These are phyloP conservation scores for Akanthomyces uredinophilus DNA, from an alignment of 2,329 filamentous ascomycete species.

Conservation along the genomic window DNA sequence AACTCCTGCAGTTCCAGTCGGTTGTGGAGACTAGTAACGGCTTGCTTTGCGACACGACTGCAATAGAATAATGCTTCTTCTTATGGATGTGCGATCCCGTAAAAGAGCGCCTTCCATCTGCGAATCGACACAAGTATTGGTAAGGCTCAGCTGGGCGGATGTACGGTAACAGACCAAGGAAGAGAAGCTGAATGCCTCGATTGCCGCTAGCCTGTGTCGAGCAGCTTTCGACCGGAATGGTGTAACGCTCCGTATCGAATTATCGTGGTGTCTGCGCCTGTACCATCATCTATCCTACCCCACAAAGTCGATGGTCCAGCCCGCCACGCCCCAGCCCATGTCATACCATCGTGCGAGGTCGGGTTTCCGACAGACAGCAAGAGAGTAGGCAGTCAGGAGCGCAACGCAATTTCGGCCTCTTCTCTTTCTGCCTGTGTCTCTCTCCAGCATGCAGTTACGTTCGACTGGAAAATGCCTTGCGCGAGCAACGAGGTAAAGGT, in stretches of 20 bases:
- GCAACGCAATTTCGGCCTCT: neutral
- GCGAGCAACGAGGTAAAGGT: neutral
- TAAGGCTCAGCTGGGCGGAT: neutral
- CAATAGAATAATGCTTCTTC: neutral
- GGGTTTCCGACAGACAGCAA: neutral
- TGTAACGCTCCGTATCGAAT: neutral
- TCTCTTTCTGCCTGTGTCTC: neutral
- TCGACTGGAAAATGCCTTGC: neutral
- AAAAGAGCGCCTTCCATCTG: too few relatives aligned
- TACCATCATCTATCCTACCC: neutral
- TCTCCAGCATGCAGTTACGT: neutral
- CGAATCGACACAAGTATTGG: too few relatives aligned
- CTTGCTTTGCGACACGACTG: neutral
- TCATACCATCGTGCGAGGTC: neutral
- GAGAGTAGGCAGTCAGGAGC: neutral
- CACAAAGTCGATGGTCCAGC: constrained; percentile 1
- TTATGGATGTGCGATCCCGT: too few relatives aligned
- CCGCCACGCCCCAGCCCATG: neutral
- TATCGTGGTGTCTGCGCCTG: neutral
- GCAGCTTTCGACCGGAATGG: neutral
- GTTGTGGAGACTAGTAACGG: neutral
- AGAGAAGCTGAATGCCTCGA: neutral
- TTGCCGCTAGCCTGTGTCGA: neutral
- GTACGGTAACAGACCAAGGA: neutral
- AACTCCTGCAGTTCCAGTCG: neutral